Base-by-base conservation (phyloP, 495 filamentous ascomycete genomes). In the Lasiosphaeria hispida region DNA sequence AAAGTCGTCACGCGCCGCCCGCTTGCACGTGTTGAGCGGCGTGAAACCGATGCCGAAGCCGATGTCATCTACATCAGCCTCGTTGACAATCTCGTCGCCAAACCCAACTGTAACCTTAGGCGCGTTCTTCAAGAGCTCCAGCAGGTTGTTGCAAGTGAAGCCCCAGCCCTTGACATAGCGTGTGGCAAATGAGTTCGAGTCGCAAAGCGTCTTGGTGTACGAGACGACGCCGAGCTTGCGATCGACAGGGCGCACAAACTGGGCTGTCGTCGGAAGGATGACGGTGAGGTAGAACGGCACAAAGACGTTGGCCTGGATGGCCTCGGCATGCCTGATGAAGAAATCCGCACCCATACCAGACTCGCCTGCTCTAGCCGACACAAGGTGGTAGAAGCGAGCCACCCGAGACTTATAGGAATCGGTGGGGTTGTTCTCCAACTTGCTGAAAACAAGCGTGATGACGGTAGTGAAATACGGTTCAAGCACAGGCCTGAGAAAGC, bases 31-130 rank as follows among this genome's bases (percentile, higher is more conserved):
- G 69, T 89, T 92, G 55, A 99, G 80, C 40, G 87, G 83, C 1
- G 94, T 97, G 73, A 95, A 99, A 1, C 91, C 91, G 42, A 96
- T 85, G 10, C 93, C 95, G 64, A 97, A 99, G 49, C 88, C 85
- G 66, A 96, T 84, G 69, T 98, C 93, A 61, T 98, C 94, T 44
- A 94, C 87, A 63, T 97, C 94, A 9, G 88, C 85, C 64, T 96
- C 92, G 13, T 82, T 79, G 61, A 92, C 84, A 18, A 87, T 68
- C 53, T 95, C 91, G 58, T 96, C 92, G 47, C 83, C 81, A 7
- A 69, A 56, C 3, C 77, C 75, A 44, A 82, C 70, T 9, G 83
- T 73, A 7, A 90, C 86, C 53, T 88, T 77, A 4, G 93, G 76
- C 6, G 92, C 89, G 72, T 93, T 90, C 65, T 92, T 85, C 4